These are phyloP conservation scores for Mercurialis annua DNA, from an alignment of 345 rosid species.

Conservation along the genomic window DNA sequence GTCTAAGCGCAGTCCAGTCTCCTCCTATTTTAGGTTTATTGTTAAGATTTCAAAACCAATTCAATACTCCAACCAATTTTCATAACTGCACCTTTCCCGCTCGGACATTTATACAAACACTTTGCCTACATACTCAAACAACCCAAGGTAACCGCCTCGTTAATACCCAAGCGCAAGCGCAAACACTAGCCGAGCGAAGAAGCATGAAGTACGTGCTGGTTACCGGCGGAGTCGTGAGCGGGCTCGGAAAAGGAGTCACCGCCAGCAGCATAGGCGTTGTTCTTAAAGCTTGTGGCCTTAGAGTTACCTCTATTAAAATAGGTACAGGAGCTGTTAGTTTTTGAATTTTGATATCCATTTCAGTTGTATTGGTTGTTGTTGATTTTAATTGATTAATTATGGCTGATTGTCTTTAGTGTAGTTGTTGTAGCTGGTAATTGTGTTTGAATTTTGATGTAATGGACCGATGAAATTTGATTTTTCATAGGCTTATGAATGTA, in stretches of 20 bases:
- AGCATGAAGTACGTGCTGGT: conserved; percentile 90
- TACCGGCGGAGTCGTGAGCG: conserved; percentile 96
- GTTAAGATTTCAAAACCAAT: conserved; percentile 12
- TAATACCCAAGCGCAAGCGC: not conserved
- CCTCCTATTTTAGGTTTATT: conserved; percentile 16
- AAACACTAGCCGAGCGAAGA: not conserved
- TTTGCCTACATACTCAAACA: conserved; percentile 23
- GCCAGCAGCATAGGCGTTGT: conserved; percentile 98
- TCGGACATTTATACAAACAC: conserved; percentile 45
- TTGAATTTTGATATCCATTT: not conserved
- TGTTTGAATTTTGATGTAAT: not conserved
- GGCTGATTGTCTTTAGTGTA: not conserved
- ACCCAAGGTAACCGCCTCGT: not conserved
- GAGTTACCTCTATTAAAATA: conserved; percentile 95
- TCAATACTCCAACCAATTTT: not conserved
- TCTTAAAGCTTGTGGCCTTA: conserved; percentile 89
- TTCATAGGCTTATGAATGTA: not conserved
- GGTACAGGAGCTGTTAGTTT: conserved; percentile 33
- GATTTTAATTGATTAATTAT: not conserved
- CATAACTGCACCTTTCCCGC: conserved; percentile 24
- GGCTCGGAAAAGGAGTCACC: conserved; percentile 96
- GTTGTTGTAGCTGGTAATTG: not conserved
- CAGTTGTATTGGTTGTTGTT: not conserved
- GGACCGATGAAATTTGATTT: not conserved
- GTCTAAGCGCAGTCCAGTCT: conserved; percentile 4